phyloP scores from a whole-genome alignment of 2,329 filamentous ascomycete species.

The Ascochyta clinopodiicola region DNA sequence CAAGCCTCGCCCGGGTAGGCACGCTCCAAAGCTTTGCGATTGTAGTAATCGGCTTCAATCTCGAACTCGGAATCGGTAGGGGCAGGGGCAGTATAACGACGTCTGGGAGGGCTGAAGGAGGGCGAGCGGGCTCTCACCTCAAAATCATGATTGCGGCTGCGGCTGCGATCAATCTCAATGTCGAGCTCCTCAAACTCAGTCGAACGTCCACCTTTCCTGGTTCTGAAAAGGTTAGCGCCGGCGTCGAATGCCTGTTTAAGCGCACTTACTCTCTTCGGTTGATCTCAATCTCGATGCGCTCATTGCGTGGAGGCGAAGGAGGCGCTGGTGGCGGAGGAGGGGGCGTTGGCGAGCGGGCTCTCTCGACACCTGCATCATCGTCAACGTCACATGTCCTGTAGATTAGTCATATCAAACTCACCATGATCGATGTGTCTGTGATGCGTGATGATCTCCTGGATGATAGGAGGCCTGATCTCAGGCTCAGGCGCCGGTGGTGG shows the following conservation, averaged over 20 bases:
- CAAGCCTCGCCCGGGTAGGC: slow-evolving; percentile 75
- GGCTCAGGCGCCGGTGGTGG: slow-evolving; percentile 63
- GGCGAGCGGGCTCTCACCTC: slow-evolving; percentile 46
- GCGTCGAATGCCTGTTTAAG: background rate
- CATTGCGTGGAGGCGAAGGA: slow-evolving; percentile 55
- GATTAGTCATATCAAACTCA: slow-evolving; percentile 50
- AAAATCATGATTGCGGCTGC: slow-evolving; percentile 27
- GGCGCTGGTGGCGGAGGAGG: slow-evolving; percentile 59
- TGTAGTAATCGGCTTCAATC: slow-evolving; percentile 66
- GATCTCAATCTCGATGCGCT: slow-evolving; percentile 63
- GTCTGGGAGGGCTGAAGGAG: slow-evolving; percentile 54
- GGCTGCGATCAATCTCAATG: slow-evolving; percentile 66
- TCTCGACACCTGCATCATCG: slow-evolving; percentile 50
- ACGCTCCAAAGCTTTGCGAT: slow-evolving; percentile 72
- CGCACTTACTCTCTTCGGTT: slow-evolving; percentile 55
- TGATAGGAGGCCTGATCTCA: slow-evolving; percentile 78
- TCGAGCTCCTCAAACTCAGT: slow-evolving; percentile 66
- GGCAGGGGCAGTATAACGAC: slow-evolving; percentile 41
- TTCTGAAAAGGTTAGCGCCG: slow-evolving; percentile 32
- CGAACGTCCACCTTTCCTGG: slow-evolving; percentile 52
- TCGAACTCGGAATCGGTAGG: slow-evolving; percentile 55
- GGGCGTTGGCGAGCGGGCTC: slow-evolving; percentile 55
- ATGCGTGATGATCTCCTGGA: slow-evolving; percentile 88
- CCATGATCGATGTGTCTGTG: slow-evolving; percentile 88
- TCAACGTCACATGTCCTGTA: slow-evolving; percentile 12